Percentiles rank a stretch among this genome's conserved stretches.
Conservation (phyloP, 163 green algal genomes). For the Scenedesmus sp. region DNA sequence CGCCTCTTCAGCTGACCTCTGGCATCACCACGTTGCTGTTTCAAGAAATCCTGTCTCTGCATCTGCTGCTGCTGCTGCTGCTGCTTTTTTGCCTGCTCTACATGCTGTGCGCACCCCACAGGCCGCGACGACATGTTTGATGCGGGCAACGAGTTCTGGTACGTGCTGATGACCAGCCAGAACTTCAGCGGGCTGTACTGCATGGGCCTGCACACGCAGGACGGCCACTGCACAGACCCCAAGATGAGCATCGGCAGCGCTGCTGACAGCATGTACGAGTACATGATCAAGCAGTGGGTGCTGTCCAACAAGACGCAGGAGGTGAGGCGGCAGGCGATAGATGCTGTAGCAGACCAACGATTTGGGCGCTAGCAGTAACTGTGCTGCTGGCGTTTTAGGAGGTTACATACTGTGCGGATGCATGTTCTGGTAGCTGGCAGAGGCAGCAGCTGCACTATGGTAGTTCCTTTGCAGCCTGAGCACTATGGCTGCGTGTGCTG, state of each 20-base stretch:
- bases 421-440: not conserved
- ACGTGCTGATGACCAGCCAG: conserved; percentile 43
- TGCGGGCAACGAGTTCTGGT: conserved; percentile 60
- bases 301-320: conserved; percentile 66
- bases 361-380: no score
- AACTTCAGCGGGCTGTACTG: conserved; percentile 65
- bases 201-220: conserved; percentile 36
- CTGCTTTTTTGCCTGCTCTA: not conserved
- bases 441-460: not conserved
- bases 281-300: conserved; percentile 96
- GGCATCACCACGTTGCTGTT: not conserved
- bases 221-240: conserved; percentile 17
- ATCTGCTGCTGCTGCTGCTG: not conserved
- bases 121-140: conserved; percentile 59
- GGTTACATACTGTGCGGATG: not conserved
- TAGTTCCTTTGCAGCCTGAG: not conserved
- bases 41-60: not conserved
- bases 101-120: conserved; percentile 8
- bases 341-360: not conserved
- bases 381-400: no score
- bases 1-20: not conserved
- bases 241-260: conserved; percentile 44
- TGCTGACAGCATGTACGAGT: conserved; percentile 92
- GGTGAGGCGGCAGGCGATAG: conserved; percentile 36
- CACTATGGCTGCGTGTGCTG: no score